Base-by-base conservation (phyloP, 2,329 filamentous ascomycete genomes). In the Botryosphaeria dothidea region DNA sequence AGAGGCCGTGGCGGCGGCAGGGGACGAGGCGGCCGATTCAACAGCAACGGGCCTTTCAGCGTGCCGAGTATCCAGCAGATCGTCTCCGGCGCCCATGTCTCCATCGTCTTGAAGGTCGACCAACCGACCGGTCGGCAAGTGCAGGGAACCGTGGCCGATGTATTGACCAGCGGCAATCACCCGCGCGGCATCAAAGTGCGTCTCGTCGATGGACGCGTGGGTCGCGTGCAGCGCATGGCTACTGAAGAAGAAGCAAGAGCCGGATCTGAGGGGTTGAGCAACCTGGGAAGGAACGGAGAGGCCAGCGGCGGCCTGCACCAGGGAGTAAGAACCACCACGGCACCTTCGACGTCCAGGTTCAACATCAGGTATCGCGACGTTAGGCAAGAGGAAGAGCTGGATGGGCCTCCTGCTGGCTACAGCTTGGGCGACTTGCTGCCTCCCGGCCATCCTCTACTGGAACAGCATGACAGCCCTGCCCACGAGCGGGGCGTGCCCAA, bases 101-200 rank as follows among this genome's bases (percentile, higher is more conserved):
- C 88, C 56, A 91, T 94, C 64, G 82, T 93, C 1, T 82, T 93
- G 34, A 94, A 94, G 71, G 82, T 85, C 67, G 91, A 94, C 75
- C 91, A 94, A 74, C 85, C 85, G 1, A 92, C 90, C 0, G 91
- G 91, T 6, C 84, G 85, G 51, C 88, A 92, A 70, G 90, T 92
- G 1, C 80, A 82, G 49, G 91, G 91, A 25, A 76, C 82, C 4
- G 86, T 94, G 1, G 82, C 84, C 61, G 86, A 92, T 51, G 75
- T 93, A 0, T 81, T 94, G 54, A 93, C 91, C 2, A 81, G 85
- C 1, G 90, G 90, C 27, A 86, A 93, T 69, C 91, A 94, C 71
- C 90, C 90, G 2, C 84, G 90, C 9, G 91, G 91, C 38, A 91
- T 93, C 79, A 94, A 93, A 76, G 90, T 93, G 25, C 86, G 91